Evolutionary conservation across 2,329 filamentous ascomycete species (phyloP).

Genomic region (Aspergillus jensenii): DNA sequence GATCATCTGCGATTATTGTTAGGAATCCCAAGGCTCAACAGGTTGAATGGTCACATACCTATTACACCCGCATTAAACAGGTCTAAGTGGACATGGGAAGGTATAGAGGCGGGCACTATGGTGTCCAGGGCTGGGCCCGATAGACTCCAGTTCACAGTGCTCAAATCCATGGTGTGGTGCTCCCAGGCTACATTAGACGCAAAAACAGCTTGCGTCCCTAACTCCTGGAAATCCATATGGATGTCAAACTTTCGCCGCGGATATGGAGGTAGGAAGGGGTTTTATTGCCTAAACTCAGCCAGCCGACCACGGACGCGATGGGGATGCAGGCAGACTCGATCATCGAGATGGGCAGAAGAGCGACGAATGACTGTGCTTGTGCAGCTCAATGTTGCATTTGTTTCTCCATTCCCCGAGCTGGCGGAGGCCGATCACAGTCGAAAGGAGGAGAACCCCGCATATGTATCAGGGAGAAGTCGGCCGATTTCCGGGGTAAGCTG

Average conservation of each 20-base stretch:
- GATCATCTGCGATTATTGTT: slow-evolving; percentile 27
- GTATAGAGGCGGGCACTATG: slow-evolving; percentile 55
- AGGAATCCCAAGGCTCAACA: neutral
- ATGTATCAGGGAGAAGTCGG: too few relatives aligned
- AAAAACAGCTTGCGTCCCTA: slow-evolving; percentile 18
- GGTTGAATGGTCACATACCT: slow-evolving; percentile 38
- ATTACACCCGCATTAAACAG: slow-evolving; percentile 55
- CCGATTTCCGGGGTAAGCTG: too few relatives aligned
- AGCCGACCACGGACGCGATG: too few relatives aligned
- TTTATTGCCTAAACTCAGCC: too few relatives aligned
- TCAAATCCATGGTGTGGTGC: slow-evolving; percentile 41
- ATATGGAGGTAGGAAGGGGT: neutral
- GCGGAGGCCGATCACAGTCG: neutral
- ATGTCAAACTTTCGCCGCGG: neutral
- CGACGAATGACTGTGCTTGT: neutral
- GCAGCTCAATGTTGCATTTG: neutral
- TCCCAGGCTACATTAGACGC: slow-evolving; percentile 17
- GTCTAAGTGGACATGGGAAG: slow-evolving; percentile 62
- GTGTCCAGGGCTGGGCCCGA: slow-evolving; percentile 49
- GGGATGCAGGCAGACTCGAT: too few relatives aligned
- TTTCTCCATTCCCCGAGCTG: neutral
- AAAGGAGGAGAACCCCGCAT: neutral
- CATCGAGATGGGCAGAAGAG: too few relatives aligned
- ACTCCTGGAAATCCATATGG: slow-evolving; percentile 22
- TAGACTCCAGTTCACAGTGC: slow-evolving; percentile 46